Evolutionary conservation across 140 eudicot genomes (phyloP).

Genomic region (Cichorium intybus): DNA sequence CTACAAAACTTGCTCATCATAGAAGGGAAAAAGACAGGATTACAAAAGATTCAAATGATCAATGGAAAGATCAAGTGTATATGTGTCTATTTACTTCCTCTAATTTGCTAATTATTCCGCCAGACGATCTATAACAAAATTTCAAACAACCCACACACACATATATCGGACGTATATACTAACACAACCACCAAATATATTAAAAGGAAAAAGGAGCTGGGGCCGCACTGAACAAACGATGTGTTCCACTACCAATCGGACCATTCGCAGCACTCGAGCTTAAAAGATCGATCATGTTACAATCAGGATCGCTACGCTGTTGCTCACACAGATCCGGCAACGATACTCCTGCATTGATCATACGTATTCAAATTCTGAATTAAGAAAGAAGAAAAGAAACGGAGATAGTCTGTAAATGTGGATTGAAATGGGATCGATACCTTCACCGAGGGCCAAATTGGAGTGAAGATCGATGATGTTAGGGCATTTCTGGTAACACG

Average conservation of each 20-base stretch:
- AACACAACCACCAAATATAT: background rate
- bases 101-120: conserved; percentile 41
- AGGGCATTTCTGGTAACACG: conserved; percentile 53
- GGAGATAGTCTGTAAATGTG: background rate
- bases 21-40: conserved; percentile 14
- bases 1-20: conserved; percentile 7
- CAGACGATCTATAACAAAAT: conserved; percentile 31
- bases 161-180: conserved; percentile 20
- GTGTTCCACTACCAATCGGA: conserved; percentile 29
- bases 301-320: conserved; percentile 50
- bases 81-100: conserved; percentile 23
- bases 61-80: background rate
- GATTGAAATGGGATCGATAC: conserved; percentile 10
- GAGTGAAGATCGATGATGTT: conserved; percentile 55
- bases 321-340: conserved; percentile 72
- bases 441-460: conserved; percentile 56
- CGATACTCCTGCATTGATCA: conserved; percentile 59
- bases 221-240: conserved; percentile 17
- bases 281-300: conserved; percentile 62
- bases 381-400: background rate
- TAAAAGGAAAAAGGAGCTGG: conserved; percentile 42
- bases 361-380: background rate
- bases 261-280: conserved; percentile 62
- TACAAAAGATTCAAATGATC: conserved; percentile 17
- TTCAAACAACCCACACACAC: conserved; percentile 19